phyloP scores from a whole-genome alignment of 2,329 filamentous ascomycete species.

The Botrytis deweyae region DNA sequence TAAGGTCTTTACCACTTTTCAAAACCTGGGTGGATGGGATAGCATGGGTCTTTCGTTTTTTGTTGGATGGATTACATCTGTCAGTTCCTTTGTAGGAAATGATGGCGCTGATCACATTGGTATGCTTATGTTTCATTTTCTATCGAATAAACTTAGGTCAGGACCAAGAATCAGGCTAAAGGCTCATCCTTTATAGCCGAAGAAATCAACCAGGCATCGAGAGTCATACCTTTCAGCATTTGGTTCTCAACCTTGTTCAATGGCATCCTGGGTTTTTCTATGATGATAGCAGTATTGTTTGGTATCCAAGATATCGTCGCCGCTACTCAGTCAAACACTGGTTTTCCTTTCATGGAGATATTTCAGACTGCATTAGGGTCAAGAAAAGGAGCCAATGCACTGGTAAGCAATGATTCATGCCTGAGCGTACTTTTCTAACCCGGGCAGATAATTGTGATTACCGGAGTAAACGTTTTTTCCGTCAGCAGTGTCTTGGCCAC shows the following conservation, averaged over 20 bases:
- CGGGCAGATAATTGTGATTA: not conserved
- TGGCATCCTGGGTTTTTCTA: constrained; percentile 21
- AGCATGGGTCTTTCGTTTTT: constrained; percentile 21
- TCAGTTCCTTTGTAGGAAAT: constrained; percentile 3
- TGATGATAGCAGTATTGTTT: constrained; percentile 24
- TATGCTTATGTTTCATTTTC: not conserved
- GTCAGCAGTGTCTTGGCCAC: constrained; percentile 6
- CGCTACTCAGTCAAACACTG: not conserved
- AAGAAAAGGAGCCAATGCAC: constrained; percentile 9
- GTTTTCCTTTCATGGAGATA: constrained; percentile 21
- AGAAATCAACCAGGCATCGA: constrained; percentile 18
- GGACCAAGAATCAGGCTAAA: not conserved
- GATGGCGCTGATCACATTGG: constrained; percentile 17
- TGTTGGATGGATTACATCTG: not conserved
- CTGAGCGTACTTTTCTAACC: not conserved
- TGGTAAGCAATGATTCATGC: not conserved
- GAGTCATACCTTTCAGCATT: constrained; percentile 23
- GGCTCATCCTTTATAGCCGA: constrained; percentile 10
- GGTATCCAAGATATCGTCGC: constrained; percentile 3
- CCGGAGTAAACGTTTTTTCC: constrained; percentile 12
- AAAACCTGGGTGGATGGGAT: constrained; percentile 20
- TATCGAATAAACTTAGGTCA: not conserved
- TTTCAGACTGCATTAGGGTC: constrained; percentile 4
- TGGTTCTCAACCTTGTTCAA: constrained; percentile 18
- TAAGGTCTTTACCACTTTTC: constrained; percentile 20